These are phyloP conservation scores for Panaeolus cyanescens DNA, from an alignment of 768 basidiomycete genomes.

Conservation along the genomic window DNA sequence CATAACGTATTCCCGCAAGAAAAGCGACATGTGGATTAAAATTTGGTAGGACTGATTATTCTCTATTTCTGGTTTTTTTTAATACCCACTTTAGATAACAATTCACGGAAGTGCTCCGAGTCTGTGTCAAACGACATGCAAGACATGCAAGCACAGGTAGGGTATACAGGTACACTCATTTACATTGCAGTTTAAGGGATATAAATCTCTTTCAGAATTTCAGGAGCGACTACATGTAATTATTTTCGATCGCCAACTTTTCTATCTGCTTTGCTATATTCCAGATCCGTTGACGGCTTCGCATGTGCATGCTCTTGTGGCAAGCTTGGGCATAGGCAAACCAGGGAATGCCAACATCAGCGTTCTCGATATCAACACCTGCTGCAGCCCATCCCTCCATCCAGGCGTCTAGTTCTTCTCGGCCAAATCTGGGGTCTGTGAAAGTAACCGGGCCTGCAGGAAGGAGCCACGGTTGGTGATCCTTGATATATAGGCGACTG, in stretches of 20 bases:
- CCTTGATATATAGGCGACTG: background rate
- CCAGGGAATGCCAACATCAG: background rate
- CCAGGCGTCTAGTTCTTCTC: background rate
- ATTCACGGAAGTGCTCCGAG: too few relatives aligned
- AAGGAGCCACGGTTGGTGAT: background rate
- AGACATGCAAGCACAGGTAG: too few relatives aligned
- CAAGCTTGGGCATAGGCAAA: background rate
- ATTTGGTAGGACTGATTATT: too few relatives aligned
- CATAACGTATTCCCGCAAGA: too few relatives aligned
- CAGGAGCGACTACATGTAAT: too few relatives aligned
- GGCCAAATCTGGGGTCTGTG: background rate
- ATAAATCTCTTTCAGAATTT: background rate
- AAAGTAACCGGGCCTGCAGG: background rate
- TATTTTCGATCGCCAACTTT: background rate
- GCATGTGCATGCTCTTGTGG: conserved; percentile 9
- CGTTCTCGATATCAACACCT: background rate
- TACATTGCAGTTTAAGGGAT: too few relatives aligned
- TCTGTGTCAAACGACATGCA: too few relatives aligned
- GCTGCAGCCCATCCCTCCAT: background rate
- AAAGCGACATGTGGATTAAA: too few relatives aligned
- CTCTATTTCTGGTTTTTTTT: too few relatives aligned
- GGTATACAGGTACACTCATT: too few relatives aligned
- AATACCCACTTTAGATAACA: too few relatives aligned
- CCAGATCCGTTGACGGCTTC: conserved; percentile 14
- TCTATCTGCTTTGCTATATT: conserved; percentile 7